Evolutionary conservation across 495 filamentous ascomycete genomes (phyloP).

Genomic region (Aspergillus mulundensis): DNA sequence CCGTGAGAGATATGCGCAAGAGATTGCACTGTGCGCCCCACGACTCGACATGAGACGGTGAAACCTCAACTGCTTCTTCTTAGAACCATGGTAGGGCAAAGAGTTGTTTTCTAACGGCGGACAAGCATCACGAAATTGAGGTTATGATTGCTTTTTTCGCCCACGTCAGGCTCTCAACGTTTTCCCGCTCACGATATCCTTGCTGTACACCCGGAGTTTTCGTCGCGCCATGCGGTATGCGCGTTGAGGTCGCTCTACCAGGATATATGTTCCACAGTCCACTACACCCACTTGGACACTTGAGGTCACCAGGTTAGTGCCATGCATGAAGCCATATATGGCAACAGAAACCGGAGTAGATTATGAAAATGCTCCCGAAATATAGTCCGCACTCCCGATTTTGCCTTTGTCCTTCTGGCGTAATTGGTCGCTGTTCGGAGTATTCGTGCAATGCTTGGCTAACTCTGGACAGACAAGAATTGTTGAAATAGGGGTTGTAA

Average conservation of each 20-base stretch:
- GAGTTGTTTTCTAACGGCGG: neutral
- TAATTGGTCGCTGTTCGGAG: neutral
- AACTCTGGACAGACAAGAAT: neutral
- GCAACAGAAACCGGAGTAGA: neutral
- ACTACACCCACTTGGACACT: neutral
- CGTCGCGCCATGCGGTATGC: constrained; percentile 4
- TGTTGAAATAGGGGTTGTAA: neutral
- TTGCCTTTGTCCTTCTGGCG: neutral
- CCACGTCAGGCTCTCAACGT: neutral
- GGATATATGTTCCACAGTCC: neutral
- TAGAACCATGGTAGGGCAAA: neutral
- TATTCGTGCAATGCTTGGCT: neutral
- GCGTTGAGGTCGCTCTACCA: neutral
- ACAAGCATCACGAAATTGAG: neutral
- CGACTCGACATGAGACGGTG: neutral
- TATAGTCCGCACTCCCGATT: neutral
- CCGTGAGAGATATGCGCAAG: no score
- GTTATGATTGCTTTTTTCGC: neutral
- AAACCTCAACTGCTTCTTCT: neutral
- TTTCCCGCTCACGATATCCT: neutral
- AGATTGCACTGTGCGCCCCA: no score
- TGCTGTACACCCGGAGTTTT: constrained; percentile 6
- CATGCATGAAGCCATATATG: neutral
- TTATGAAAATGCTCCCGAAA: neutral
- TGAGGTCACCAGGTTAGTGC: neutral